Evolutionary conservation across 176 grass and related monocot genomes (phyloP).

Genomic region (Miscanthus lutarioriparius): DNA sequence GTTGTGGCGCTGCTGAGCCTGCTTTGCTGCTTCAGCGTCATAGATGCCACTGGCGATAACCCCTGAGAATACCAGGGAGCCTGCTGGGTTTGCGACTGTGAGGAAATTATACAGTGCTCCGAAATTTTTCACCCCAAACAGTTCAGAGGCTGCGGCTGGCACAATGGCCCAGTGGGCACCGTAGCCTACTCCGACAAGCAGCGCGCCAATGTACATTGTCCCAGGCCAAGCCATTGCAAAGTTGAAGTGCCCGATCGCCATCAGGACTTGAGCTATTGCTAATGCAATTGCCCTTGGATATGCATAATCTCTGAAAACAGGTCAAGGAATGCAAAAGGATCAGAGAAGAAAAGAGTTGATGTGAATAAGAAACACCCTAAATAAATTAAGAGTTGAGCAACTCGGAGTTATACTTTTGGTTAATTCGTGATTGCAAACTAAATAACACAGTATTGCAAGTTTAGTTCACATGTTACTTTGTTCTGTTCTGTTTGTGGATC

Average conservation of each 20-base stretch:
- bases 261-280: slow-evolving; percentile 68
- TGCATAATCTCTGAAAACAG: slow-evolving; percentile 63
- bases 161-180: slow-evolving; percentile 68
- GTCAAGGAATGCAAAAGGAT: not conserved
- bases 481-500: not conserved
- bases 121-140: slow-evolving; percentile 76
- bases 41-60: slow-evolving; percentile 90
- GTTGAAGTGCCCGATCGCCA: slow-evolving; percentile 77
- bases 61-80: slow-evolving; percentile 90
- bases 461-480: not conserved
- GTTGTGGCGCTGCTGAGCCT: slow-evolving; percentile 52
- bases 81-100: slow-evolving; percentile 72
- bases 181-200: slow-evolving; percentile 56
- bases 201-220: slow-evolving; percentile 54
- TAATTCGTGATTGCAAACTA: slow-evolving; percentile 17
- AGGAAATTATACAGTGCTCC: slow-evolving; percentile 66
- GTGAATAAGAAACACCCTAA: not conserved
- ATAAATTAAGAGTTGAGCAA: not conserved
- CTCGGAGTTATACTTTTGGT: not conserved
- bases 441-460: not conserved
- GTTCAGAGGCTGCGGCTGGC: slow-evolving; percentile 56
- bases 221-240: slow-evolving; percentile 80
- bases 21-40: slow-evolving; percentile 75
- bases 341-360: not conserved
- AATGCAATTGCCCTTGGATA: slow-evolving; percentile 81